phyloP scores from a whole-genome alignment of 2,329 filamentous ascomycete species.

The Colletotrichum gloeosporioides region DNA sequence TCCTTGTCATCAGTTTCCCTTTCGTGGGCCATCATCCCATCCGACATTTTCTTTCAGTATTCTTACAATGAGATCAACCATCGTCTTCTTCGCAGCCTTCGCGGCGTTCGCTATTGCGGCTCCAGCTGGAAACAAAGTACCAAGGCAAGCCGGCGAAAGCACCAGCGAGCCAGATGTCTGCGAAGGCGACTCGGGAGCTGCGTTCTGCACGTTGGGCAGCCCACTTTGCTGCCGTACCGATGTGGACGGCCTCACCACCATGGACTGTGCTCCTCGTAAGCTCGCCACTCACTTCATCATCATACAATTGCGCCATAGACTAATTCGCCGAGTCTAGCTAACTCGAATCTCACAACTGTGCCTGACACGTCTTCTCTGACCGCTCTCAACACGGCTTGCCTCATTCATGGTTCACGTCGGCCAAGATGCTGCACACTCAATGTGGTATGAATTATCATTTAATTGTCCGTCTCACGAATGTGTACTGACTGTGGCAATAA shows the following conservation, averaged over 20 bases:
- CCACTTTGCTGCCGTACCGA: not conserved
- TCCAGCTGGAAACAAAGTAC: not conserved
- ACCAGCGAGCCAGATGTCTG: not conserved
- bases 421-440: not conserved
- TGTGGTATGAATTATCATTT: not conserved
- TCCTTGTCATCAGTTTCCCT: not conserved
- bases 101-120: not conserved
- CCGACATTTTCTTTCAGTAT: not conserved
- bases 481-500: not conserved
- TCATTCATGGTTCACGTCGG: not conserved
- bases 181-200: not conserved
- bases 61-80: not conserved
- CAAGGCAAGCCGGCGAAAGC: not conserved
- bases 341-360: not conserved
- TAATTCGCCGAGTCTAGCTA: not conserved
- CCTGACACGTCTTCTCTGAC: not conserved
- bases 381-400: not conserved
- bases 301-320: not conserved
- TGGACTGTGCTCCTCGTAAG: not conserved
- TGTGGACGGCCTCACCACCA: not conserved
- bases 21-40: not conserved
- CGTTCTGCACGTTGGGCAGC: not conserved
- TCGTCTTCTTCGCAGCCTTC: not conserved
- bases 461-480: not conserved
- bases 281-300: not conserved